Conservation (phyloP, 305 asterid genomes). For the Fraxinus nigra region DNA sequence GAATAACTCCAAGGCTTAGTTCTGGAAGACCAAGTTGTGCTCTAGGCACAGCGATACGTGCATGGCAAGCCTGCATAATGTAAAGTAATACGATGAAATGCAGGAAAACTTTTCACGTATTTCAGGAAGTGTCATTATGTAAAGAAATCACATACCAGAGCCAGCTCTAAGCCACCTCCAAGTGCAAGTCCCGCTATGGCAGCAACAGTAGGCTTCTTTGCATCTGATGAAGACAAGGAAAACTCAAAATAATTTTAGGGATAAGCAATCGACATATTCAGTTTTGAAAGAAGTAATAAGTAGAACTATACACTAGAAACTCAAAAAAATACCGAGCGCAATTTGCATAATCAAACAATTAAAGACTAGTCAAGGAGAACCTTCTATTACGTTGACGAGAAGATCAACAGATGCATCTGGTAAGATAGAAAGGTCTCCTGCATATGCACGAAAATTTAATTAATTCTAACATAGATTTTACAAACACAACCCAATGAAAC, state of each 20-base stretch:
- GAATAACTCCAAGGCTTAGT: constrained; percentile 89
- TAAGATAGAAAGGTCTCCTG: constrained; percentile 67
- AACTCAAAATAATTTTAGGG: background rate
- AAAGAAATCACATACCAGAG: constrained; percentile 58
- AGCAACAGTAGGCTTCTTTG: constrained; percentile 88
- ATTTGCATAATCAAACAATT: background rate
- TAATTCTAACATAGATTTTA: constrained; percentile 14
- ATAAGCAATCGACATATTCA: background rate
- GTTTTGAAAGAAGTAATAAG: background rate
- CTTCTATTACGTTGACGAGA: constrained; percentile 60
- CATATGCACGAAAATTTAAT: constrained; percentile 23
- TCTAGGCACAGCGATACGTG: constrained; percentile 78
- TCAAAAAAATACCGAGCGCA: background rate
- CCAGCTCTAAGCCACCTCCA: constrained; percentile 96
- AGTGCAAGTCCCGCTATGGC: constrained; percentile 93
- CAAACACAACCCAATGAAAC: constrained; percentile 8
- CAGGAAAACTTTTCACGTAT: background rate
- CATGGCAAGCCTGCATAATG: constrained; percentile 75
- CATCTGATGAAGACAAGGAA: constrained; percentile 41
- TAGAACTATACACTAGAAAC: background rate
- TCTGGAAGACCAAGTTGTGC: constrained; percentile 91
- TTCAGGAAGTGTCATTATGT: background rate
- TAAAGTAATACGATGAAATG: constrained; percentile 13
- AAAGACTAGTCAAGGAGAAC: constrained; percentile 30
- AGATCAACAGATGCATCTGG: constrained; percentile 63